Evolutionary conservation across 176 grass and related monocot species (phyloP).

Genomic region (Tillandsia leiboldiana): DNA sequence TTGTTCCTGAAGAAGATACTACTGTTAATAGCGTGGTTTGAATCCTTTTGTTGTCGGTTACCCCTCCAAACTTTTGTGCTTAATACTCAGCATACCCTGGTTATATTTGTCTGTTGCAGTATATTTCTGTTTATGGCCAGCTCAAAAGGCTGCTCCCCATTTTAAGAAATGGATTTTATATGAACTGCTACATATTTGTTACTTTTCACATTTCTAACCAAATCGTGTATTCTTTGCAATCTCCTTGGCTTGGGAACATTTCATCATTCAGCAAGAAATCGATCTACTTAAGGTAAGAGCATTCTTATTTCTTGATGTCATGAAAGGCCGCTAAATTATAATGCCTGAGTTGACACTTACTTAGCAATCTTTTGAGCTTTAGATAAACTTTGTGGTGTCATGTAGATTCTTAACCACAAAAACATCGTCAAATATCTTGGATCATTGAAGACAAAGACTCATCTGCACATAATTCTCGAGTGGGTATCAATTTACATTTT

Average conservation of each 20-base stretch:
- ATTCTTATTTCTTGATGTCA: neutral
- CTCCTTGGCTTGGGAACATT: conserved; percentile 18
- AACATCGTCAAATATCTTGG: conserved; percentile 98
- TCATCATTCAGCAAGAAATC: conserved; percentile 89
- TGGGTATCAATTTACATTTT: conserved; percentile 19
- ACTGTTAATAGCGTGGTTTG: no score
- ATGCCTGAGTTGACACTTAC: neutral
- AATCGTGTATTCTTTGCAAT: conserved; percentile 18
- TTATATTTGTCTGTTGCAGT: neutral
- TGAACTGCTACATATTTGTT: conserved; percentile 24
- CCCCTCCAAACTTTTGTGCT: neutral
- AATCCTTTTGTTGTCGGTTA: neutral
- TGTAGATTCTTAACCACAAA: conserved; percentile 99
- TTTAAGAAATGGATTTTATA: neutral
- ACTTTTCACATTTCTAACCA: conserved; percentile 34
- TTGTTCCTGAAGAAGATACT: no score
- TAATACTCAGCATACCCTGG: neutral
- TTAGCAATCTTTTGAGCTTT: no score
- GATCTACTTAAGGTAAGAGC: conserved; percentile 90
- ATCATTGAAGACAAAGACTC: conserved; percentile 86
- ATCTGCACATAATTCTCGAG: conserved; percentile 99
- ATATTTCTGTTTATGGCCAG: neutral
- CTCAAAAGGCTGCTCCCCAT: neutral
- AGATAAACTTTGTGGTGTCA: conserved; percentile 1
- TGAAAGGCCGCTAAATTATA: neutral